These are phyloP conservation scores for Tulasnella sp. DNA, from an alignment of 768 basidiomycete species.

Conservation along the genomic window DNA sequence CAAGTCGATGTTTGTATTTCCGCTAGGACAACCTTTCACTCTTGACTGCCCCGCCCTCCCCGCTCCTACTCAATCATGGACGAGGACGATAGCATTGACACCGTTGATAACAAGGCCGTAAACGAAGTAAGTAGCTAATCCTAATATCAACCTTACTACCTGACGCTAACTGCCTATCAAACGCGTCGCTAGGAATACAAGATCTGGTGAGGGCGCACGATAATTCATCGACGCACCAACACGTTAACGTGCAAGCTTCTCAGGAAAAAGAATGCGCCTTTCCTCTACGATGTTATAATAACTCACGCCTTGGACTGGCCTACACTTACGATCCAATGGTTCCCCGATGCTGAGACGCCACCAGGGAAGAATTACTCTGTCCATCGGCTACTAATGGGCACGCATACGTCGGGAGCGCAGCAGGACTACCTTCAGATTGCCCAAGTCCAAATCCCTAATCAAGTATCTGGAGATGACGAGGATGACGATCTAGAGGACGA, in stretches of 20 bases:
- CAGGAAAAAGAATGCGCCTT: conserved; percentile 97
- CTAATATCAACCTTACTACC: not conserved
- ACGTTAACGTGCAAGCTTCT: conserved; percentile 4
- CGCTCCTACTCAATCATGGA: conserved; percentile 19
- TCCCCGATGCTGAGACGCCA: conserved; percentile 95
- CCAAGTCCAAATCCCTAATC: conserved; percentile 89
- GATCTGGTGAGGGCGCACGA: conserved; percentile 35
- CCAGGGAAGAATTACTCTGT: conserved; percentile 91
- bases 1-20: conserved; percentile 6
- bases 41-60: conserved; percentile 1
- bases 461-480: conserved; percentile 49
- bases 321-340: conserved; percentile 97
- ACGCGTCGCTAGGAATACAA: conserved; percentile 35
- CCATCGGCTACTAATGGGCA: conserved; percentile 93
- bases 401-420: conserved; percentile 93
- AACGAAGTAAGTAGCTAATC: conserved; percentile 45
- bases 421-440: conserved; percentile 97
- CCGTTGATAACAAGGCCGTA: conserved; percentile 46
- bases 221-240: not conserved
- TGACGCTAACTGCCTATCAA: not conserved
- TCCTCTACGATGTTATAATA: conserved; percentile 95
- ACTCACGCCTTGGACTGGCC: conserved; percentile 99
- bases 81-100: conserved; percentile 31
- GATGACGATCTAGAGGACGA: conserved; percentile 68
- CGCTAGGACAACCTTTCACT: conserved; percentile 21